A percentile compares a stretch with the other conserved stretches of the same genome.
These are phyloP conservation scores for Fusarium guadeloupense DNA, from an alignment of 2,329 filamentous ascomycete species.

Conservation along the genomic window DNA sequence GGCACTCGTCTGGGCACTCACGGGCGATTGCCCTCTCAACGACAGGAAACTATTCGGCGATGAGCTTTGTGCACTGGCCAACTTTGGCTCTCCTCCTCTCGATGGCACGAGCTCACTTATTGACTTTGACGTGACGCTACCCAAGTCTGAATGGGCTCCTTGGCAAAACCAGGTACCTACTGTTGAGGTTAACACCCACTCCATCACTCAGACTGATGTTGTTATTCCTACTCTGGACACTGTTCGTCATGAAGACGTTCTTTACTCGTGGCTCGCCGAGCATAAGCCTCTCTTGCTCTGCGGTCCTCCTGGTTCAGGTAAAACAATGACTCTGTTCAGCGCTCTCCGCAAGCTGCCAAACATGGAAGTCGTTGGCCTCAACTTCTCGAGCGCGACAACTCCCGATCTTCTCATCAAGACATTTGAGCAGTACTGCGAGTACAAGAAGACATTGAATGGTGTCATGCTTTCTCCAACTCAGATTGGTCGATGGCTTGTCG, in stretches of 20 bases:
- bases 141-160: constrained; percentile 85
- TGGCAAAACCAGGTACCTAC: constrained; percentile 96
- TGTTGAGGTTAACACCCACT: constrained; percentile 98
- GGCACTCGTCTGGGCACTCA: constrained; percentile 93
- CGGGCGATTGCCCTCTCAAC: constrained; percentile 88
- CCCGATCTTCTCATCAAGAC: constrained; percentile 98
- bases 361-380: constrained; percentile 98
- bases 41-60: constrained; percentile 93
- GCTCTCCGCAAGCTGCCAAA: constrained; percentile 95
- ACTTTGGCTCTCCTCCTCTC: constrained; percentile 83
- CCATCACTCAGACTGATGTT: constrained; percentile 95
- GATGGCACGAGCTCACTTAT: constrained; percentile 86
- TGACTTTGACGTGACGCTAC: constrained; percentile 91
- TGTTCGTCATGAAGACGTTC: constrained; percentile 96
- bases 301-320: constrained; percentile 96
- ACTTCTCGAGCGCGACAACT: constrained; percentile 98
- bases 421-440: constrained; percentile 99
- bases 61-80: constrained; percentile 81
- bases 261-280: constrained; percentile 99
- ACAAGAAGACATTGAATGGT: constrained; percentile 97
- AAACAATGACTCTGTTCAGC: constrained; percentile 99
- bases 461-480: constrained; percentile 96
- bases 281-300: constrained; percentile 97
- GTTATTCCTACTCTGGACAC: constrained; percentile 98
- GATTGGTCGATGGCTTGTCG: constrained; percentile 95